Conservation (phyloP, 306 rosid genomes). For the Castanopsis chinensis region DNA sequence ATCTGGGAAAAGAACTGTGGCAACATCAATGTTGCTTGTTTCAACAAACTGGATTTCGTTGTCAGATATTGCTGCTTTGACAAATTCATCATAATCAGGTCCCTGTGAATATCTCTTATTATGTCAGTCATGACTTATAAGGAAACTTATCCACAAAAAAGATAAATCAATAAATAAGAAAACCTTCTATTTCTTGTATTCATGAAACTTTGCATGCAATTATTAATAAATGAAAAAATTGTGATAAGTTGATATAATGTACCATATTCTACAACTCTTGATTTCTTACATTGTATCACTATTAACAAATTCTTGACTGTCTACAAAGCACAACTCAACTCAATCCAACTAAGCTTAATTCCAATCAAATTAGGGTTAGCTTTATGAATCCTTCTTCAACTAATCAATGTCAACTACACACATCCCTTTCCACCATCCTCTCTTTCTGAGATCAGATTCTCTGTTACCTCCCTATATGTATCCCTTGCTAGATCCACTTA, state of each 20-base stretch:
- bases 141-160: not conserved
- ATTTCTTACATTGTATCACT: not conserved
- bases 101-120: conserved; percentile 47
- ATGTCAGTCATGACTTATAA: not conserved
- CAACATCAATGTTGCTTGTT: conserved; percentile 55
- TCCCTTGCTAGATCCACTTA: too few species aligned
- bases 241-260: not conserved
- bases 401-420: too few species aligned
- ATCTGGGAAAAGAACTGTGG: conserved; percentile 67
- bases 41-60: conserved; percentile 80
- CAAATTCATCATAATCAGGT: conserved; percentile 61
- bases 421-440: too few species aligned
- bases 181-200: not conserved
- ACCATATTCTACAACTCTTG: not conserved
- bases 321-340: too few species aligned
- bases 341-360: too few species aligned
- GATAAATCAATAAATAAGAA: not conserved
- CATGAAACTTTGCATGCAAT: not conserved
- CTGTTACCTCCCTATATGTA: too few species aligned
- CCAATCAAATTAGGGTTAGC: too few species aligned
- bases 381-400: too few species aligned
- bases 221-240: not conserved
- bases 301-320: too few species aligned
- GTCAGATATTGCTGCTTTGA: conserved; percentile 67
- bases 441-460: too few species aligned